These are phyloP conservation scores for Salix viminalis DNA, from an alignment of 345 rosid species.

Conservation along the genomic window DNA sequence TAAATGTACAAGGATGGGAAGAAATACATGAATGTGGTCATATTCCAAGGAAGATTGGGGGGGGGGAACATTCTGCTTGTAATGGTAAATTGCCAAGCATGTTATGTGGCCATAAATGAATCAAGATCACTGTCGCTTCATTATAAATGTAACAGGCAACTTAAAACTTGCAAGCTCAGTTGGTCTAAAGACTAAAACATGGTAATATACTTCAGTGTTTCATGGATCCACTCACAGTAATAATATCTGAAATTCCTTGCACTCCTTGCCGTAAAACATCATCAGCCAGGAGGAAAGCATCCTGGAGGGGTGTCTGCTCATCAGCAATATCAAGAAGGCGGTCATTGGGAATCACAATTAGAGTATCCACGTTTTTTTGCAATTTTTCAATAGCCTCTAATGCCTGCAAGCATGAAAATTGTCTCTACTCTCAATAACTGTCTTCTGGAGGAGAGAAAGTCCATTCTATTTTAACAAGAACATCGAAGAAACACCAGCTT, in stretches of 20 bases:
- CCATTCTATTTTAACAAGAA: background rate
- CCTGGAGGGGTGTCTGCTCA: conserved; percentile 96
- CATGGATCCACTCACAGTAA: conserved; percentile 54
- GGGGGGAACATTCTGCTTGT: background rate
- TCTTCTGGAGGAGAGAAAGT: no score
- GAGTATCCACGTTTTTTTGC: conserved; percentile 92
- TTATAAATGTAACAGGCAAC: background rate
- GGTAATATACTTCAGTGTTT: background rate
- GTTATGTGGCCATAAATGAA: no score
- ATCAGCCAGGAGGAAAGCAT: conserved; percentile 97
- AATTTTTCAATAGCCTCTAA: conserved; percentile 90
- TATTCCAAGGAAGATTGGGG: background rate
- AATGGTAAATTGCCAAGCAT: background rate
- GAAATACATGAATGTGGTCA: background rate
- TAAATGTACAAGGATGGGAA: background rate
- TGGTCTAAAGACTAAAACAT: background rate
- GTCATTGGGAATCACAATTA: conserved; percentile 95
- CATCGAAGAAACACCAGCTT: background rate
- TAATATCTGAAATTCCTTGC: conserved; percentile 96
- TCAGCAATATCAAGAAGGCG: conserved; percentile 94
- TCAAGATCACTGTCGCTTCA: no score
- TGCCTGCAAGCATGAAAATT: conserved; percentile 53
- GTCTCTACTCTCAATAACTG: no score
- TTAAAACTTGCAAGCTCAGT: background rate
- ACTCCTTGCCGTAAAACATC: conserved; percentile 99